These are phyloP conservation scores for Chytriomyces sp. DNA, from an alignment of 192 early-diverging fungal genomes.

Conservation along the genomic window DNA sequence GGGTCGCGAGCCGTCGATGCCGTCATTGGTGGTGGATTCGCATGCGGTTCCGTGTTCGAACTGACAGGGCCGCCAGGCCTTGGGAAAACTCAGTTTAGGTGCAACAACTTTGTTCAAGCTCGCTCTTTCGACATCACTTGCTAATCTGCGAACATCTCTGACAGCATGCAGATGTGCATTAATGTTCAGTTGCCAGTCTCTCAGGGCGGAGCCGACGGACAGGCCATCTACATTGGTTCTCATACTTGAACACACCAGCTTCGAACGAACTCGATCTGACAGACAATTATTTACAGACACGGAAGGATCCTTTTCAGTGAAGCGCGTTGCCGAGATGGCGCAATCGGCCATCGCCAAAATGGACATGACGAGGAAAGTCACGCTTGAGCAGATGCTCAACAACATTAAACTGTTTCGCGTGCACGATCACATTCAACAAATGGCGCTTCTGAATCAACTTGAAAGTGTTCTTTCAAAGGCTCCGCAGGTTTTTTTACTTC, in stretches of 20 bases:
- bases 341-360: not conserved
- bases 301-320: conserved; percentile 51
- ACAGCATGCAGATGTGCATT: conserved; percentile 55
- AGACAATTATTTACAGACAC: conserved; percentile 37
- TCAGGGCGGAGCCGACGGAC: conserved; percentile 38
- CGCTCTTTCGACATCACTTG: not conserved
- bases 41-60: conserved; percentile 53
- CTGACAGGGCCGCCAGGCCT: conserved; percentile 55
- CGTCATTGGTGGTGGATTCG: conserved; percentile 52
- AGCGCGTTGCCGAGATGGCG: conserved; percentile 46
- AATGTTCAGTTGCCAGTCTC: conserved; percentile 43
- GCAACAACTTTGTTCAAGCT: not conserved
- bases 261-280: not conserved
- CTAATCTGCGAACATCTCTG: not conserved
- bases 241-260: not conserved
- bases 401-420: conserved; percentile 44
- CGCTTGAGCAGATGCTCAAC: conserved; percentile 26
- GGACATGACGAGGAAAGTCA: not conserved
- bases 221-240: conserved; percentile 52
- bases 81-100: conserved; percentile 63
- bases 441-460: conserved; percentile 40
- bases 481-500: conserved; percentile 27
- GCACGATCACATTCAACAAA: conserved; percentile 40
- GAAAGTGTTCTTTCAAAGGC: conserved; percentile 24
- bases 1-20: conserved; percentile 46